Conservation (phyloP, 306 rosid genomes). For the Argentina anserina region DNA sequence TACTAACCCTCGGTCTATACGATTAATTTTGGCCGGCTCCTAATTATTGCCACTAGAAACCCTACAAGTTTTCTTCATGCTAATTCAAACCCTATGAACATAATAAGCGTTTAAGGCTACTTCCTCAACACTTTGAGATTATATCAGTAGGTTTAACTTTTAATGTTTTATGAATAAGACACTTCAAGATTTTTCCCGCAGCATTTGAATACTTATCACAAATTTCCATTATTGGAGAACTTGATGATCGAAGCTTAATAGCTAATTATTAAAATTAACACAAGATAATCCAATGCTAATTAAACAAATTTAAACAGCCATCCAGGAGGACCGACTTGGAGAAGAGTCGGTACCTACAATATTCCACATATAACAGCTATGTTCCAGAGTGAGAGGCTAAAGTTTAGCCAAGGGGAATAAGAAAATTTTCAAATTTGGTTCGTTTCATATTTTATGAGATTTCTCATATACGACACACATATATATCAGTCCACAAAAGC, state of each 20-base stretch:
- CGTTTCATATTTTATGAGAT: not conserved
- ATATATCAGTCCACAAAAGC: constrained; percentile 19
- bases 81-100: not conserved
- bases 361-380: not conserved
- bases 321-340: not conserved
- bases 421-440: not conserved
- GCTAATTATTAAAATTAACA: no score
- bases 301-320: no score
- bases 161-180: not conserved
- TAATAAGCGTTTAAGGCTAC: not conserved
- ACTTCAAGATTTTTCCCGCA: not conserved
- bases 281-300: no score
- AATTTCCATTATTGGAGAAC: not conserved
- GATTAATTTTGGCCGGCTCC: not conserved
- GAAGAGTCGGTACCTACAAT: constrained; percentile 11
- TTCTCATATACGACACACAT: not conserved
- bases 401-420: not conserved
- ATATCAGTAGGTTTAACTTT: not conserved
- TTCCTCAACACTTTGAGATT: not conserved
- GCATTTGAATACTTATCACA: not conserved
- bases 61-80: not conserved
- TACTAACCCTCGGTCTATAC: not conserved
- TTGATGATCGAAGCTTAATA: no score
- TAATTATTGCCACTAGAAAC: not conserved
- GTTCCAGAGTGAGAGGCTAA: not conserved